Evolutionary conservation across 495 filamentous ascomycete species (phyloP), one percentile per base, ranked within the genome.

Genomic region (Penicillium angulare): DNA sequence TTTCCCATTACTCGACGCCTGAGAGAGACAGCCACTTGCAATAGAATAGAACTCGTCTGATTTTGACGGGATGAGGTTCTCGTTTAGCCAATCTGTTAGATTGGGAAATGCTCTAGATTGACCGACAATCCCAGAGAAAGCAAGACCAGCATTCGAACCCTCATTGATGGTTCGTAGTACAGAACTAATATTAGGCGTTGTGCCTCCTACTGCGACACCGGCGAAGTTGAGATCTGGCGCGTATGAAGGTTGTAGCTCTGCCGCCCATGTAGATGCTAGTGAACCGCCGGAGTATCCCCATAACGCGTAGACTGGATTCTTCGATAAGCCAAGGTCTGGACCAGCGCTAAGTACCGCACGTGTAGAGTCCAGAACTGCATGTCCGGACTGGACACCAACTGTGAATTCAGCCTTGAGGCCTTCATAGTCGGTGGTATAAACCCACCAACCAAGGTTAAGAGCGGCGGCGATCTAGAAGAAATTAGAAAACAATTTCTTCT

Each of bases 201-300:
- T 43, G 10, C 77, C 79, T 31, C 79, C 79, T 2, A 81, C 29
- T 1, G 72, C 73, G 2, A 63, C 64, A 4, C 76, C 73, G 3
- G 53, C 58, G 29, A 80, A 67, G 7, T 56, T 44, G 0, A 83
- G 58, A 34, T 81, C 78, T 0, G 79, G 75, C 13, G 78, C 77
- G 43, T 83, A 83, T 7, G 59, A 34, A 6, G 53, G 58, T 38
- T 77, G 73, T 18, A 80, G 47, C 52, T 80, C 78, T 7, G 68
- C 63, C 1, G 78, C 78, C 57, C 69, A 79, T 40, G 60, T 71
- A 24, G 60, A 72, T 1, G 78, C 75, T 13, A 80, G 53, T 0
- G 66, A 56, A 18, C 78, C 79, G 15, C 79, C 79, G 4, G 73
- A 77, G 59, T 81, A 81, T 17, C 79, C 79, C 75, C 73, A 81